Percentiles rank a stretch among this genome's conserved stretches.
These are phyloP conservation scores for Sanchytrium tribonematis DNA, from an alignment of 371 early-diverging fungal species.

Conservation along the genomic window DNA sequence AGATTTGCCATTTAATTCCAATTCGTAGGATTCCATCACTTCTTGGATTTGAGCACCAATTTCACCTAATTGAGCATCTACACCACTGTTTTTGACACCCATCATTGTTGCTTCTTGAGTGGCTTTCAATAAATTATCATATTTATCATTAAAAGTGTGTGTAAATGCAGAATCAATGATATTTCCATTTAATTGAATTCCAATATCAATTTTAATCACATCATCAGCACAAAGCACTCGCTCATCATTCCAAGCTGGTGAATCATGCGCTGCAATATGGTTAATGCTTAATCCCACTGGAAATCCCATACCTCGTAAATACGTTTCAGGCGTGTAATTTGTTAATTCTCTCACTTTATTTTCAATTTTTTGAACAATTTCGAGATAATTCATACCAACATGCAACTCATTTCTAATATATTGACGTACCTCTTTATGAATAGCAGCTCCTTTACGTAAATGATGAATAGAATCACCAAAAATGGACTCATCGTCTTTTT, in stretches of 20 bases:
- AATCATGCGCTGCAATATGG: conserved; percentile 96
- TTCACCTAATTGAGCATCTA: conserved; percentile 84
- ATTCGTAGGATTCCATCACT: conserved; percentile 92
- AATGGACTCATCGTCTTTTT: no score
- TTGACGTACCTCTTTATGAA: no score
- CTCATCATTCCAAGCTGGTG: conserved; percentile 87
- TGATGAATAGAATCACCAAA: no score
- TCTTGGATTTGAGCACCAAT: conserved; percentile 95
- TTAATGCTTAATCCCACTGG: conserved; percentile 96
- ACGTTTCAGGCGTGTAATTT: no score
- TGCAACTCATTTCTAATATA: no score
- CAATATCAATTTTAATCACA: conserved; percentile 97
- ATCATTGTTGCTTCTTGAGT: conserved; percentile 92
- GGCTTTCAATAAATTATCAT: conserved; percentile 60
- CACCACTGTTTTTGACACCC: conserved; percentile 75
- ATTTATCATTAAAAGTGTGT: conserved; percentile 72
- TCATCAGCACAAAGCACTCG: conserved; percentile 70
- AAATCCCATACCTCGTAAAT: conserved; percentile 65
- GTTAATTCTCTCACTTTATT: no score
- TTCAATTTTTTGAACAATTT: no score
- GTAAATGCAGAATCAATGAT: conserved; percentile 98
- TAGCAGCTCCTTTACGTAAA: no score
- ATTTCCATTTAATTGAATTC: conserved; percentile 77
- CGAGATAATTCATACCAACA: no score
- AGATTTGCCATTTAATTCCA: conserved; percentile 74